phyloP scores from a whole-genome alignment of 2,329 filamentous ascomycete species.

The Pestalotiopsis sp. region DNA sequence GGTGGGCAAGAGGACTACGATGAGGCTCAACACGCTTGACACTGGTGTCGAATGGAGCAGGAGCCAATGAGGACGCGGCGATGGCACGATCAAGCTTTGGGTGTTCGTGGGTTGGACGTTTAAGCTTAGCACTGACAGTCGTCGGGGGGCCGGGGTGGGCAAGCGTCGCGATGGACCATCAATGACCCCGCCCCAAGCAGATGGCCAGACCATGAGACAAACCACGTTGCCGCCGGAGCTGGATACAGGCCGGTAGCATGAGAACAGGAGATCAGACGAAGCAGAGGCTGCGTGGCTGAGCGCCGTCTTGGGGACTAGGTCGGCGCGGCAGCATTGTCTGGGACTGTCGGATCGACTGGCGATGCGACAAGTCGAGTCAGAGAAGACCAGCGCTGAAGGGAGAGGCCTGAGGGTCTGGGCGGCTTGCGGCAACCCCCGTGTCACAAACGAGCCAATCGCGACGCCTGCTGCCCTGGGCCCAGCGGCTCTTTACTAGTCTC shows the following conservation, averaged over 20 bases:
- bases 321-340: conserved; percentile 10
- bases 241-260: not conserved
- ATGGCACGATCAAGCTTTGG: conserved; percentile 5
- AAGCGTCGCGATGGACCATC: not conserved
- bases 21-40: conserved; percentile 10
- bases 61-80: not conserved
- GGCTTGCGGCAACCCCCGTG: not conserved
- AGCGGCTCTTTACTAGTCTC: not conserved
- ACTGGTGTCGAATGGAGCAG: not conserved
- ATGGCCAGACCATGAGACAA: conserved; percentile 2
- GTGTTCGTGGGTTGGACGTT: not conserved
- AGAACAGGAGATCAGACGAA: not conserved
- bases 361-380: conserved; percentile 38
- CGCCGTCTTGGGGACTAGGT: not conserved
- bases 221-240: not conserved
- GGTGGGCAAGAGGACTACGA: not conserved
- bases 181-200: not conserved
- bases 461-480: not conserved
- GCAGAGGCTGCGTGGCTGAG: not conserved
- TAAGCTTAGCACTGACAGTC: conserved; percentile 9
- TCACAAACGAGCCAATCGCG: not conserved
- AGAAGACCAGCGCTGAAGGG: conserved; percentile 20
- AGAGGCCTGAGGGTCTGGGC: conserved; percentile 22
- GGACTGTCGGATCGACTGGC: conserved; percentile 39
- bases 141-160: not conserved